These are phyloP conservation scores for Corynascus novoguineensis DNA, from an alignment of 495 filamentous ascomycete genomes.

Conservation along the genomic window DNA sequence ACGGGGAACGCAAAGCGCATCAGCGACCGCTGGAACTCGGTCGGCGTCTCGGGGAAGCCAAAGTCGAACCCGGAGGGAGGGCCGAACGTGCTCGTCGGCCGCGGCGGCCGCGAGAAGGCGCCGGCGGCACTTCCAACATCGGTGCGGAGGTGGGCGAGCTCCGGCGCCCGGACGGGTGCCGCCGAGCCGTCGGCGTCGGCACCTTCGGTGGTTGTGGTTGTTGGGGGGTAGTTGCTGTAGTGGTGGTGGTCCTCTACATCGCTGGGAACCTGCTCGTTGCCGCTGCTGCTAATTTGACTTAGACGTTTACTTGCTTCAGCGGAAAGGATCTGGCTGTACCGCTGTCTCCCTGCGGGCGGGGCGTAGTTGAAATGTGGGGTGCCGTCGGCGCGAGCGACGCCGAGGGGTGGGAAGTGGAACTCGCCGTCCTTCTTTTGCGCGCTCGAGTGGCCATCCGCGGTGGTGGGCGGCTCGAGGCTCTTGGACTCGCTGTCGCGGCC, in stretches of 20 bases:
- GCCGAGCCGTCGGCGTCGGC: background rate
- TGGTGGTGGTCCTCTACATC: slow-evolving; percentile 11
- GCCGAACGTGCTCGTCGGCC: slow-evolving; percentile 42
- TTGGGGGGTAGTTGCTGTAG: slow-evolving; percentile 6
- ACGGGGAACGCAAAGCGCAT: slow-evolving; percentile 80
- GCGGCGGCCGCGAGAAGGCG: slow-evolving; percentile 17
- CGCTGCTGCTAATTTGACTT: slow-evolving; percentile 25
- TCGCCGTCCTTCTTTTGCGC: slow-evolving; percentile 36
- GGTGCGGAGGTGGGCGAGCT: slow-evolving; percentile 49
- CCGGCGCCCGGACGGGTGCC: slow-evolving; percentile 37
- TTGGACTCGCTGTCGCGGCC: slow-evolving; percentile 29
- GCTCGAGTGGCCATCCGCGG: slow-evolving; percentile 2
- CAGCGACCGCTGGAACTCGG: slow-evolving; percentile 72
- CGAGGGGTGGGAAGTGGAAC: slow-evolving; percentile 51
- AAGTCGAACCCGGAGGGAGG: slow-evolving; percentile 60
- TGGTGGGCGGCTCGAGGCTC: background rate
- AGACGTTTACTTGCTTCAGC: slow-evolving; percentile 24
- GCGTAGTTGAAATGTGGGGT: slow-evolving; percentile 50
- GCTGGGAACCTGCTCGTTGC: slow-evolving; percentile 16
- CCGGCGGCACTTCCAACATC: no score
- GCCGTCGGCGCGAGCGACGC: slow-evolving; percentile 31
- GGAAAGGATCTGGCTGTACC: slow-evolving; percentile 33
- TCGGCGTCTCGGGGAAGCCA: slow-evolving; percentile 68
- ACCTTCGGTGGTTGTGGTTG: background rate
- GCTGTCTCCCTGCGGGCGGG: slow-evolving; percentile 39